A percentile compares a stretch with the other conserved stretches of the same genome.
Evolutionary conservation across 176 grass and related monocot genomes (phyloP).

Genomic region (Neostapfia colusana): DNA sequence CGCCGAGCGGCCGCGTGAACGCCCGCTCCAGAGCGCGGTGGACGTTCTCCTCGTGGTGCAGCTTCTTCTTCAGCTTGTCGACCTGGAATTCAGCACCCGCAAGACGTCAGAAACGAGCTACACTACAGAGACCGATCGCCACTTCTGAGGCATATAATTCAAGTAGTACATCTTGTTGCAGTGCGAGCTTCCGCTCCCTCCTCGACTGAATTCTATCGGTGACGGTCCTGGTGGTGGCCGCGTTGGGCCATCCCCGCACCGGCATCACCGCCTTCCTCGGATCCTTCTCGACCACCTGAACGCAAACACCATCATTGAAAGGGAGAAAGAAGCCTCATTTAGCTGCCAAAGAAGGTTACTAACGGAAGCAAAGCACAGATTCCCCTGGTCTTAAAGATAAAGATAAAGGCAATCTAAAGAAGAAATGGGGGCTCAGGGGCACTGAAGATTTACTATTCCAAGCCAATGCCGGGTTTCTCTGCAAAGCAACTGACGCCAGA

Average conservation of each 20-base stretch:
- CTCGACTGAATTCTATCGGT: slow-evolving; percentile 64
- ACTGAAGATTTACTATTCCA: slow-evolving; percentile 43
- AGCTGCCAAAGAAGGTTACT: slow-evolving; percentile 36
- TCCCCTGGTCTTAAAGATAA: slow-evolving; percentile 40
- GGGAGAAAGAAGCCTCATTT: slow-evolving; percentile 27
- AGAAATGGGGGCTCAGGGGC: slow-evolving; percentile 29
- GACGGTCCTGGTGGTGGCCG: slow-evolving; percentile 15
- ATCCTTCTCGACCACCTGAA: slow-evolving; percentile 72
- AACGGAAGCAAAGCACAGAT: slow-evolving; percentile 56
- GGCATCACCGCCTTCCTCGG: slow-evolving; percentile 54
- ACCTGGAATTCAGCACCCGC: slow-evolving; percentile 55
- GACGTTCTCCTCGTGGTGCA: slow-evolving; percentile 93
- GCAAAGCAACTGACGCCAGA: slow-evolving; percentile 44
- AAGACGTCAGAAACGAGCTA: slow-evolving; percentile 11
- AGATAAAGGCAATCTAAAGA: slow-evolving; percentile 41
- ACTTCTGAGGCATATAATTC: slow-evolving; percentile 20
- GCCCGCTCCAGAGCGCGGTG: slow-evolving; percentile 94
- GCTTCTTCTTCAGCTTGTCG: slow-evolving; percentile 93
- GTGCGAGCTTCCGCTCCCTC: slow-evolving; percentile 77
- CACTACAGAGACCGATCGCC: not conserved
- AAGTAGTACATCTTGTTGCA: slow-evolving; percentile 83
- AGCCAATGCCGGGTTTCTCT: slow-evolving; percentile 41
- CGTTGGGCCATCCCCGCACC: slow-evolving; percentile 35
- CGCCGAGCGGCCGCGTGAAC: slow-evolving; percentile 90
- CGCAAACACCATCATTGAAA: slow-evolving; percentile 42